Conservation (phyloP, 2,329 filamentous ascomycete genomes). For the Akanthomyces lecanii region DNA sequence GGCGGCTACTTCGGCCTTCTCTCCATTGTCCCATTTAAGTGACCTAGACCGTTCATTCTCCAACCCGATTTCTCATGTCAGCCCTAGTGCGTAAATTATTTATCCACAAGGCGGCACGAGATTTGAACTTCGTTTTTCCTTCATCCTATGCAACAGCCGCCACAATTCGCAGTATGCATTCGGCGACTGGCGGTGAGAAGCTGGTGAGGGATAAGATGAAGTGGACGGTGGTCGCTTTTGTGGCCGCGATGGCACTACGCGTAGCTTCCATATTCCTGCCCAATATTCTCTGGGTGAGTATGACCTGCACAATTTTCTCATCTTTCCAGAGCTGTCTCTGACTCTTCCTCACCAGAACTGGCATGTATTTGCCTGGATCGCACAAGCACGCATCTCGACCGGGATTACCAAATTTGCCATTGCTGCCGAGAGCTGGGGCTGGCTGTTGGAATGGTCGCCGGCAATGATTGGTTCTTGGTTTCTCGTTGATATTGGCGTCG, state of each 20-base stretch:
- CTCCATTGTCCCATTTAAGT: conserved; percentile 12
- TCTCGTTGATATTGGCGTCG: conserved; percentile 10
- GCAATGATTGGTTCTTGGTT: conserved; percentile 13
- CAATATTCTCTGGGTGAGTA: conserved; percentile 14
- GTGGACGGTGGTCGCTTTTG: conserved; percentile 13
- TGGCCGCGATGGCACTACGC: conserved; percentile 14
- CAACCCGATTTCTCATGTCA: neutral
- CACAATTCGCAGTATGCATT: conserved; percentile 17
- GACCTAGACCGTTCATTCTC: too few relatives aligned
- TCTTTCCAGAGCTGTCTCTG: neutral
- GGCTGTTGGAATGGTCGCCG: conserved; percentile 16
- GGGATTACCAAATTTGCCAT: neutral
- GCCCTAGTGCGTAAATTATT: conserved; percentile 8
- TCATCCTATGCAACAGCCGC: conserved; percentile 14
- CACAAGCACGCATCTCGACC: neutral
- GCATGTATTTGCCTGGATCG: conserved; percentile 15
- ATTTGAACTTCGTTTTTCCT: conserved; percentile 16
- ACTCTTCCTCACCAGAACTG: neutral
- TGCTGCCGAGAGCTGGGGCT: conserved; percentile 16
- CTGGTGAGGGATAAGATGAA: conserved; percentile 13
- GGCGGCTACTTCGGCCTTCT: conserved; percentile 16
- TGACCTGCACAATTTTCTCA: neutral
- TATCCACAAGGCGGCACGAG: conserved; percentile 3
- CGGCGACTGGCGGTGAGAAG: conserved; percentile 9
- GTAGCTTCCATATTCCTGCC: conserved; percentile 8